Conservation (phyloP, 768 basidiomycete genomes). For the Lactarius trivialis region DNA sequence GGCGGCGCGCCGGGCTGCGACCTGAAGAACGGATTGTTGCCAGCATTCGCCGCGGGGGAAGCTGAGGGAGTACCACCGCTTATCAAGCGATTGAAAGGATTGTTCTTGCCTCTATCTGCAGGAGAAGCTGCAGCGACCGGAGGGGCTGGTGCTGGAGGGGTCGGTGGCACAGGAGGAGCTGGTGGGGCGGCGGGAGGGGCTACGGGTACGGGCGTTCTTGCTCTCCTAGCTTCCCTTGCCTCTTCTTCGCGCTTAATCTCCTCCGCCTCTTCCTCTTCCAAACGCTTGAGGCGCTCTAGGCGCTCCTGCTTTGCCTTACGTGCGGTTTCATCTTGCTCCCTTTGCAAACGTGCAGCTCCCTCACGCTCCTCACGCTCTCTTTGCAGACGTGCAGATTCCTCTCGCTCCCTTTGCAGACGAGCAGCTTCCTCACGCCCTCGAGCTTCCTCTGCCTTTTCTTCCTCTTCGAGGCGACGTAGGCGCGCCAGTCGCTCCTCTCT, state of each 20-base stretch:
- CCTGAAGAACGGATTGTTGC: slow-evolving; percentile 74
- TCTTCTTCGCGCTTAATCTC: slow-evolving; percentile 19
- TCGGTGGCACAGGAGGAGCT: slow-evolving; percentile 25
- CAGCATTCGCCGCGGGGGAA: slow-evolving; percentile 36
- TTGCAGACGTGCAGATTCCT: slow-evolving; percentile 45
- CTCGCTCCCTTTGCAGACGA: slow-evolving; percentile 37
- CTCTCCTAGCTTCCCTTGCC: slow-evolving; percentile 19
- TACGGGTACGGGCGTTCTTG: slow-evolving; percentile 39
- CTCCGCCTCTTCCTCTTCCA: slow-evolving; percentile 18
- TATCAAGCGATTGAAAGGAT: slow-evolving; percentile 73
- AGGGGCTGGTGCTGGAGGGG: slow-evolving; percentile 35
- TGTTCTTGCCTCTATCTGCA: slow-evolving; percentile 53
- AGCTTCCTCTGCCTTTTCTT: slow-evolving; percentile 53
- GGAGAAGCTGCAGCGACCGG: slow-evolving; percentile 35
- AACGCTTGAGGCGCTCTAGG: slow-evolving; percentile 15
- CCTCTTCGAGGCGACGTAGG: slow-evolving; percentile 58
- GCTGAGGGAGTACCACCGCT: slow-evolving; percentile 39
- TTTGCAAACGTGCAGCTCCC: slow-evolving; percentile 26
- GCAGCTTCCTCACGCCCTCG: slow-evolving; percentile 41
- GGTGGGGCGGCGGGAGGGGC: slow-evolving; percentile 32
- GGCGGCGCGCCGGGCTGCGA: slow-evolving; percentile 35
- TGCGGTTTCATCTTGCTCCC: slow-evolving; percentile 27
- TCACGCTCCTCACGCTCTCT: too few relatives aligned
- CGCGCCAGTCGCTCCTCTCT: slow-evolving; percentile 65
- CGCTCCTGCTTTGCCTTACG: slow-evolving; percentile 16